Evolutionary conservation across 2,329 filamentous ascomycete genomes (phyloP), one percentile per base, ranked within the genome.

Genomic region (Aspergillus brunneoviolaceus): DNA sequence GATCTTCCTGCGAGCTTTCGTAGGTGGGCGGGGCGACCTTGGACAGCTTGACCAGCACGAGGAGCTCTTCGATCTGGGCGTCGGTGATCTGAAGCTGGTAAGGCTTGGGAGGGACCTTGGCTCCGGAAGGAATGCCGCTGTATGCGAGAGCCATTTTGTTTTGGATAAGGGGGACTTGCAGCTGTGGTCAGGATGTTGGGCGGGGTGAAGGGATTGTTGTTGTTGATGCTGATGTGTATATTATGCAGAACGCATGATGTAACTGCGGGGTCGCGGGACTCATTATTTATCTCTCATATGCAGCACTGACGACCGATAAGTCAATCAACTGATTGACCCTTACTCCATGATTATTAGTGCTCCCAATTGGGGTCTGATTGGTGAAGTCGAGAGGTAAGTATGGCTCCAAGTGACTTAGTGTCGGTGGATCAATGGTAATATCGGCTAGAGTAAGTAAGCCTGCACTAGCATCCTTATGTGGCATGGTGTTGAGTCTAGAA

Each of bases 1-100:
- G 69, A 47, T 81, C 76, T 11, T 70, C 60, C 29, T 77, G 74
- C 16, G 71, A 70, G 65, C 82, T 82, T 62, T 84, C 82, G 49
- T 76, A 85, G 2, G 80, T 81, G 4, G 72, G 69, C 1, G 81
- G 80, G 1, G 77, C 81, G 16, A 85, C 72, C 56, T 78, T 81
- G 2, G 82, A 81, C 6, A 83, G 70, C 56, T 74, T 75, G 10
- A 85, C 66, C 1, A 85, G 71, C 4, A 79, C 74, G 60, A 78
- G 75, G 61, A 85, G 78, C 23, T 82, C 78, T 14, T 75, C 63
- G 2, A 85, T 62, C 45, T 80, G 75, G 29, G 77, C 69, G 6
- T 83, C 78, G 0, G 78, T 67, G 7, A 83, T 70, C 7, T 73
- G 63, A 33, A 79, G 71, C 16, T 71, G 77, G 69, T 82, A 84